Evolutionary conservation across 2,329 filamentous ascomycete species (phyloP).

Genomic region (Fulvia fulva): DNA sequence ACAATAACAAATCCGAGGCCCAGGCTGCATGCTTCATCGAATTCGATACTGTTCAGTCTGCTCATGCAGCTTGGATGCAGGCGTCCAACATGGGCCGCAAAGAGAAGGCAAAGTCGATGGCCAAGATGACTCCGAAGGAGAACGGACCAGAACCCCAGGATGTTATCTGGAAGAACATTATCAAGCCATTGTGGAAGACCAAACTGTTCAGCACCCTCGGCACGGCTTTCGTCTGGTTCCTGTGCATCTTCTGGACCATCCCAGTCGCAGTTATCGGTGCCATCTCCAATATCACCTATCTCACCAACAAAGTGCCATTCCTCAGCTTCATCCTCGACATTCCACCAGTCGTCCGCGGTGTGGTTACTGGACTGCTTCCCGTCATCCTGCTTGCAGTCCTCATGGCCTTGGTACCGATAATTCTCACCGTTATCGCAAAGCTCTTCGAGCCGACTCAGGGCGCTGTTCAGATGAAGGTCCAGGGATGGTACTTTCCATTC

Average conservation of each 20-base stretch:
- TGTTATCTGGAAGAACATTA: constrained; percentile 44
- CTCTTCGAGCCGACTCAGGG: constrained; percentile 34
- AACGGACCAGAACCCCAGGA: constrained; percentile 39
- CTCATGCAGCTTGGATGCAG: constrained; percentile 72
- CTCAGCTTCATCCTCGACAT: constrained; percentile 43
- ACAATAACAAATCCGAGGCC: constrained; percentile 61
- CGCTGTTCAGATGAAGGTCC: constrained; percentile 38
- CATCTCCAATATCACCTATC: constrained; percentile 43
- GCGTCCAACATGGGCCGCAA: background rate
- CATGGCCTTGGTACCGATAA: constrained; percentile 43
- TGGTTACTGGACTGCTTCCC: constrained; percentile 46
- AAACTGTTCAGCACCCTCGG: constrained; percentile 31
- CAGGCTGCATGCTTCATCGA: constrained; percentile 81
- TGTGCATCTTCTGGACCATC: constrained; percentile 46
- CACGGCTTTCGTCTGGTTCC: constrained; percentile 38
- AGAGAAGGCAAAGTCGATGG: constrained; percentile 7
- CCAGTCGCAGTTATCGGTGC: constrained; percentile 44
- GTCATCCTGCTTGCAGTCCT: constrained; percentile 39
- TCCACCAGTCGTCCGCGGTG: constrained; percentile 39
- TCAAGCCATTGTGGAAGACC: constrained; percentile 34
- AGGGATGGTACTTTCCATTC: constrained; percentile 37
- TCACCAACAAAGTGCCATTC: constrained; percentile 37
- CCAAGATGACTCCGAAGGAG: constrained; percentile 36
- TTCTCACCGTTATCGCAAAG: constrained; percentile 32
- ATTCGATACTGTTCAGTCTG: constrained; percentile 74